Evolutionary conservation across 495 filamentous ascomycete genomes (phyloP), one percentile per base, ranked within the genome.

Genomic region (Hypoxylon intermedium): DNA sequence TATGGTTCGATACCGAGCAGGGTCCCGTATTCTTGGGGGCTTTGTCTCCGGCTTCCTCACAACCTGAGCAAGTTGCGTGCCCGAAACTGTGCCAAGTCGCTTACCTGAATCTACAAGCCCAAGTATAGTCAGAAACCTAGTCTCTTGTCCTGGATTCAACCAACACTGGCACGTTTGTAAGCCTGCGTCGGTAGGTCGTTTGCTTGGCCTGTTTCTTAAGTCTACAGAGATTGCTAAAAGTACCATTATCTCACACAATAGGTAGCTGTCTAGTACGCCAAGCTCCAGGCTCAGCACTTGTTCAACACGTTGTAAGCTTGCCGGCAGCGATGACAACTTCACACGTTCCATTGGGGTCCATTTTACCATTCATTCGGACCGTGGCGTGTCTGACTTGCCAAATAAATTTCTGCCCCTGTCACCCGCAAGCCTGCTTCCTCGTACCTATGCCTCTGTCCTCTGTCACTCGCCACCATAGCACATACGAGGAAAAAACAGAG

Each of bases 41-140:
- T 63, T 57, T 26, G 41, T 52, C 40, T 37, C 15, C 46, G 33
- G 19, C 33, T 46, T 36, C 12, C 42, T 48, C 40, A 26, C 12
- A 19, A 21, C 40, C n/a, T 42, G 9, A 47, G 9, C 21, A 9
- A 36, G 13, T 24, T 16, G 19, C 18, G 45, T 52, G 43, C 28
- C 20, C 7, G 34, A 46, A 24, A 41, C 20, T 16, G 3, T 40
- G 42, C 34, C 45, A 57, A 55, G 41, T 20, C 24, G 26, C 26
- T 20, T 33, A 13, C 18, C 28, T 47, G 34, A 42, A 34, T 40
- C 41, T 38, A 7, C 46, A 52, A 57, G 20, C 13, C 33, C 18
- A 47, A 12, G 23, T 38, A 41, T 19, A 48, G 33, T 52, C 40
- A 42, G 40, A 47, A 52, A 41, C 47, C 36, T 15, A 46, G 26